A percentile compares a stretch with the other conserved stretches of the same genome.
Conservation (phyloP, 768 basidiomycete species). For the Galerina sulciceps region DNA sequence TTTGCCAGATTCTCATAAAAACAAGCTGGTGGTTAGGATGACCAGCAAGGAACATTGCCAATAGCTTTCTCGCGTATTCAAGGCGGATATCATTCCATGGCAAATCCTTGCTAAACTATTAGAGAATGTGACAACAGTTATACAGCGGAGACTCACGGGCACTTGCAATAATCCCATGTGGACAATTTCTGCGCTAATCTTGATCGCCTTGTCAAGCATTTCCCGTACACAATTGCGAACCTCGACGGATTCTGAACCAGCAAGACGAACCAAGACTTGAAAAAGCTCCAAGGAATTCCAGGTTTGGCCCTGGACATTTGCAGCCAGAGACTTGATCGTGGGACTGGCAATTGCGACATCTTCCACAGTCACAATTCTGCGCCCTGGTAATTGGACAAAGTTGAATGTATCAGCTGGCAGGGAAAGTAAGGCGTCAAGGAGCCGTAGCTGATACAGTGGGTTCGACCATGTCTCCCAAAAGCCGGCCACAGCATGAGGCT, state of each 20-base stretch:
- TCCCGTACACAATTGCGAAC: slow-evolving; percentile 81
- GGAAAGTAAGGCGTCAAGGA: slow-evolving; percentile 88
- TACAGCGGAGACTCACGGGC: slow-evolving; percentile 58
- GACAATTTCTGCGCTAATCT: slow-evolving; percentile 92
- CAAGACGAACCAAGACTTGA: slow-evolving; percentile 81
- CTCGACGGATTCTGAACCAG: slow-evolving; percentile 72
- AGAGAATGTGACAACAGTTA: not conserved
- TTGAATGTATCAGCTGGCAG: slow-evolving; percentile 91
- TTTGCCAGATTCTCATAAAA: slow-evolving; percentile 96
- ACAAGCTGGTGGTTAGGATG: slow-evolving; percentile 96
- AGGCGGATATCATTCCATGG: slow-evolving; percentile 87
- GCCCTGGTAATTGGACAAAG: slow-evolving; percentile 86
- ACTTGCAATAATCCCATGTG: slow-evolving; percentile 93
- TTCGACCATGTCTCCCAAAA: slow-evolving; percentile 91
- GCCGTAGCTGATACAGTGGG: slow-evolving; percentile 80
- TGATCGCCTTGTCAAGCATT: slow-evolving; percentile 92
- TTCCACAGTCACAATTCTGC: slow-evolving; percentile 84
- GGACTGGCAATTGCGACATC: slow-evolving; percentile 85
- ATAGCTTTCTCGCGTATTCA: slow-evolving; percentile 85
- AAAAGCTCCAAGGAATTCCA: slow-evolving; percentile 96
- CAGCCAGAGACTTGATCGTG: slow-evolving; percentile 90
- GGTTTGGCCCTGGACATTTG: slow-evolving; percentile 87
- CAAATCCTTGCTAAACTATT: slow-evolving; percentile 57
- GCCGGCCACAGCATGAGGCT: slow-evolving; percentile 79
- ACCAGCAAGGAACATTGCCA: slow-evolving; percentile 89